phyloP scores from a whole-genome alignment of 805 yeast species.

The Ogataea methylovora region DNA sequence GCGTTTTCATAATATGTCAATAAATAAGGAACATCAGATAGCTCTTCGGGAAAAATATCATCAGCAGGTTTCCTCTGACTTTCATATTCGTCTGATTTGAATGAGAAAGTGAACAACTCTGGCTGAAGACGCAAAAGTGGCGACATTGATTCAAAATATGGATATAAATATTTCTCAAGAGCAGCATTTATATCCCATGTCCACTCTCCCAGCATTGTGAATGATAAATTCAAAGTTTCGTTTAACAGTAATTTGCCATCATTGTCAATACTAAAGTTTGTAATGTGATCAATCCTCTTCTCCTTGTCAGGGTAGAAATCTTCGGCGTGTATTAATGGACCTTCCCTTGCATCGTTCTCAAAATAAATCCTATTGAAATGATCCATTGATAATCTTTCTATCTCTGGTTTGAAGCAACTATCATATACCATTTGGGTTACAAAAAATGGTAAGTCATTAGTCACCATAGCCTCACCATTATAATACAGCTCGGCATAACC shows the following conservation, averaged over 20 bases:
- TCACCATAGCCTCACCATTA: constrained; percentile 28
- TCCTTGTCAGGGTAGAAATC: neutral
- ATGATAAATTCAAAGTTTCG: constrained; percentile 1
- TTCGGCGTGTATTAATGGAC: neutral
- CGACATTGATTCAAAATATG: constrained; percentile 3
- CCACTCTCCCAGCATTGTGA: constrained; percentile 9
- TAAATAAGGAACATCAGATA: constrained; percentile 17
- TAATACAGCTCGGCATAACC: constrained; percentile 25
- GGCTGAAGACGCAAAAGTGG: constrained; percentile 6
- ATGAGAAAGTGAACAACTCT: constrained; percentile 3
- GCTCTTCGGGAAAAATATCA: constrained; percentile 13
- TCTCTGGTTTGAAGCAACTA: constrained; percentile 21
- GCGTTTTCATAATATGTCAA: constrained; percentile 8
- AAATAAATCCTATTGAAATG: constrained; percentile 10
- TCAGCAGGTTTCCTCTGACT: constrained; percentile 6
- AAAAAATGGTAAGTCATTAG: constrained; percentile 45
- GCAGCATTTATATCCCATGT: constrained; percentile 15
- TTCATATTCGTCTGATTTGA: neutral
- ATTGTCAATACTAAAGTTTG: neutral
- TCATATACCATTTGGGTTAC: constrained; percentile 32
- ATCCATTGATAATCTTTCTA: constrained; percentile 14
- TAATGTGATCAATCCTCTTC: neutral
- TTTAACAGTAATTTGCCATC: neutral
- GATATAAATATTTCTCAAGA: constrained; percentile 6
- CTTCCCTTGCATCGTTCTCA: neutral